Evolutionary conservation across 306 rosid genomes (phyloP).

Genomic region (Acacia melanoxylon): DNA sequence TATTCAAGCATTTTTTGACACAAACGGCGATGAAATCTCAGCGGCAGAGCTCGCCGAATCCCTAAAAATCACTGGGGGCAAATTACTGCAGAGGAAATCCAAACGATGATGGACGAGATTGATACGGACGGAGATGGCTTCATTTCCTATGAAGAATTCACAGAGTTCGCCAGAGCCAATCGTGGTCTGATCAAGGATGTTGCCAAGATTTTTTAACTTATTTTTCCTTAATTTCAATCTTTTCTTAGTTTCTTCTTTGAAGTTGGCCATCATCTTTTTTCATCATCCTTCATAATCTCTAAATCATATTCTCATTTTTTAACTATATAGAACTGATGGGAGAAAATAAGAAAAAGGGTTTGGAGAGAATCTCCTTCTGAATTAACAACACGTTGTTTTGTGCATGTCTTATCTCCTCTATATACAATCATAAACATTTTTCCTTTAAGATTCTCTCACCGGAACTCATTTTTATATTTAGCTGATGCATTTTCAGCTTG

Average conservation of each 20-base stretch:
- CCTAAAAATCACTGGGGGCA: conserved; percentile 46
- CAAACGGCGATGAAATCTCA: conserved; percentile 60
- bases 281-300: too few species aligned
- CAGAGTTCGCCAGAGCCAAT: conserved; percentile 48
- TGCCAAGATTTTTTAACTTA: conserved; percentile 46
- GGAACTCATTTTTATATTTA: not conserved
- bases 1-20: conserved; percentile 54
- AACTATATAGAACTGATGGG: too few species aligned
- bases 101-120: conserved; percentile 58
- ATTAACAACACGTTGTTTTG: not conserved
- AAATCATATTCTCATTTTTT: too few species aligned
- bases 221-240: not conserved
- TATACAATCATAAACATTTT: conserved; percentile 3
- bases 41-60: conserved; percentile 57
- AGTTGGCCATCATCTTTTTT: too few species aligned
- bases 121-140: conserved; percentile 57
- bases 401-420: conserved; percentile 15
- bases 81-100: conserved; percentile 43
- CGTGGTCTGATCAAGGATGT: conserved; percentile 54
- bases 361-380: too few species aligned
- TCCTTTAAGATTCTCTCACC: not conserved
- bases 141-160: conserved; percentile 56
- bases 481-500: not conserved
- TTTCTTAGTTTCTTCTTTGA: not conserved
- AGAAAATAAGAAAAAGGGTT: too few species aligned